Conservation (phyloP, 495 filamentous ascomycete genomes). For the Achaetomiella virescens region DNA sequence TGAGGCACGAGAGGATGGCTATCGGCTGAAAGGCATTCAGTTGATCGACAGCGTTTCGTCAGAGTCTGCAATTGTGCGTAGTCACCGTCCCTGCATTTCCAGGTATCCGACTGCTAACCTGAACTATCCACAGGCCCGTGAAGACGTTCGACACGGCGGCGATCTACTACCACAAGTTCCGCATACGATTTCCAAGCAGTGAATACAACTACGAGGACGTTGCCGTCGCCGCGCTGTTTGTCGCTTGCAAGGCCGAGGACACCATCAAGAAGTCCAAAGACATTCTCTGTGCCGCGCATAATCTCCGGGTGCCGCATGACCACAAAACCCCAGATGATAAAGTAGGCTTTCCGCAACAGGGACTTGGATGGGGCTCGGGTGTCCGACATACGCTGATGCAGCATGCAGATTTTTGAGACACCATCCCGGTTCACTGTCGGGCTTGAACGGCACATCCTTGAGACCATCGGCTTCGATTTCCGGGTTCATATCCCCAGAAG, state of each 20-base stretch:
- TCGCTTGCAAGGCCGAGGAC: slow-evolving; percentile 95
- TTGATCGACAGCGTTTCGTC: slow-evolving; percentile 77
- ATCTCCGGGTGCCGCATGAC: slow-evolving; percentile 69
- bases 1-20: slow-evolving; percentile 53
- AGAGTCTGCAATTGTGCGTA: slow-evolving; percentile 62
- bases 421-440: slow-evolving; percentile 73
- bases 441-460: slow-evolving; percentile 89
- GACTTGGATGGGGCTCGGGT: not conserved
- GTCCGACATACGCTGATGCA: not conserved
- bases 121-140: slow-evolving; percentile 51
- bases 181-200: slow-evolving; percentile 65
- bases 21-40: slow-evolving; percentile 67
- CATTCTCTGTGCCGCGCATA: slow-evolving; percentile 84
- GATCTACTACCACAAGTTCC: slow-evolving; percentile 84
- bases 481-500: slow-evolving; percentile 85
- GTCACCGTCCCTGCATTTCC: not conserved
- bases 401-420: slow-evolving; percentile 64
- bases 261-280: slow-evolving; percentile 94
- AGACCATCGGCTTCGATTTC: slow-evolving; percentile 88
- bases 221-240: slow-evolving; percentile 78
- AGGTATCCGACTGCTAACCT: slow-evolving; percentile 1
- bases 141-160: slow-evolving; percentile 79
- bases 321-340: slow-evolving; percentile 75
- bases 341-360: slow-evolving; percentile 38
- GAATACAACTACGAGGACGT: slow-evolving; percentile 71